Conservation (phyloP, 495 filamentous ascomycete genomes). For the Xylaria longipes region DNA sequence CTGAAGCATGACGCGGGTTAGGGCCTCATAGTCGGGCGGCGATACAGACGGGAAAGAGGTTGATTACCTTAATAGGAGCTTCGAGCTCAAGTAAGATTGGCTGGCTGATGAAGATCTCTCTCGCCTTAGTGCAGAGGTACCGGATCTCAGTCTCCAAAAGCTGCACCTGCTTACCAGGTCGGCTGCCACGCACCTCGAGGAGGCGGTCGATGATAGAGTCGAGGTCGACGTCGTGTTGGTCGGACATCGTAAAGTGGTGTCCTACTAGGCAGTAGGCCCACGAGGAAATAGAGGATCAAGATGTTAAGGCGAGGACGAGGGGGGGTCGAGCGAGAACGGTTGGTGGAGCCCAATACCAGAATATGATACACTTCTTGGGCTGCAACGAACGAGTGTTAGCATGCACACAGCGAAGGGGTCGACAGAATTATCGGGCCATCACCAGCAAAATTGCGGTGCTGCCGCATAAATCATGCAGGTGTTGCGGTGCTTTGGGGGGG, state of each 20-base stretch:
- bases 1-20: conserved; percentile 50
- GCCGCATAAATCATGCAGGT: conserved; percentile 13
- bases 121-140: conserved; percentile 96
- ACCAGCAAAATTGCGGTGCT: neutral
- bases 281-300: conserved; percentile 39
- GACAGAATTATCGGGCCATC: conserved; percentile 4
- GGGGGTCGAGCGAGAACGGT: conserved; percentile 30
- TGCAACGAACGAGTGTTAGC: conserved; percentile 28
- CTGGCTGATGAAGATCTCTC: conserved; percentile 99
- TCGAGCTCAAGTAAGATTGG: conserved; percentile 97
- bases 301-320: conserved; percentile 32
- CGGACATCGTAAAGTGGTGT: conserved; percentile 76
- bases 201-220: conserved; percentile 99
- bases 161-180: conserved; percentile 98
- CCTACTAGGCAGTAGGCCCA: conserved; percentile 52
- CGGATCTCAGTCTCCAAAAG: conserved; percentile 96
- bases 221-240: conserved; percentile 95
- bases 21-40: neutral
- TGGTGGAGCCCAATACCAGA: conserved; percentile 39
- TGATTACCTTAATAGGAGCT: conserved; percentile 94
- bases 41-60: conserved; percentile 19
- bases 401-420: neutral
- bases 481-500: conserved; percentile 7
- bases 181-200: conserved; percentile 95
- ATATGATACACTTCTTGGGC: conserved; percentile 46